These are phyloP conservation scores for Pezicula neosporulosa DNA, from an alignment of 2,329 filamentous ascomycete species.

Conservation along the genomic window DNA sequence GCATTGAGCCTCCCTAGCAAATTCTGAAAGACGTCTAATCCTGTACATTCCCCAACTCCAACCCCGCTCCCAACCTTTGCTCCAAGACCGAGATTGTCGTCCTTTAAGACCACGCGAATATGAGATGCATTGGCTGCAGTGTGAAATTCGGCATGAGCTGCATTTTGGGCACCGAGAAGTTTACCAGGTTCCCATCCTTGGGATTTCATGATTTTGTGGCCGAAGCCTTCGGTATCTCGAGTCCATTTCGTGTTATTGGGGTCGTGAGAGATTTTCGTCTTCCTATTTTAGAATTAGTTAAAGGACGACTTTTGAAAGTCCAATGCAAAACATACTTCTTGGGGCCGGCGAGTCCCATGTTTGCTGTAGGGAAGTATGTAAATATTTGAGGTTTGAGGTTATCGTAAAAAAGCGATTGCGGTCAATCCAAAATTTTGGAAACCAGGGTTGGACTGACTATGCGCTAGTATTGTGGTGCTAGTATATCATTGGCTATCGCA, in stretches of 20 bases:
- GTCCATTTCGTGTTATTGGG: conserved; percentile 97
- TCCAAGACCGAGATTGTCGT: conserved; percentile 87
- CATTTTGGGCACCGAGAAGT: conserved; percentile 74
- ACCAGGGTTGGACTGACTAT: conserved; percentile 1
- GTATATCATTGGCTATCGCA: conserved; percentile 12
- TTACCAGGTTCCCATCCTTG: conserved; percentile 91
- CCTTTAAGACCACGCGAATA: conserved; percentile 81
- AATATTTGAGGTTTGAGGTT: not conserved
- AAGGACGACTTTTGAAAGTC: conserved; percentile 24
- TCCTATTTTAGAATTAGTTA: conserved; percentile 42
- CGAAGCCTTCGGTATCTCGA: conserved; percentile 76
- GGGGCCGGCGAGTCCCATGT: conserved; percentile 66
- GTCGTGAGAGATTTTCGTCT: conserved; percentile 74
- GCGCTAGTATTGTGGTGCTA: conserved; percentile 5
- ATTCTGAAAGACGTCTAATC: conserved; percentile 81
- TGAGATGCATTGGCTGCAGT: conserved; percentile 80
- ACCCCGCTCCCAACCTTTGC: conserved; percentile 70
- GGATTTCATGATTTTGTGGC: conserved; percentile 81
- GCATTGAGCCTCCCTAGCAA: conserved; percentile 87
- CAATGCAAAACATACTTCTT: conserved; percentile 51
- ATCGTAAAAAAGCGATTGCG: conserved; percentile 13
- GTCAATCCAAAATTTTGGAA: conserved; percentile 15
- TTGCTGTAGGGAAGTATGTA: conserved; percentile 2
- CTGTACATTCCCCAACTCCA: conserved; percentile 70
- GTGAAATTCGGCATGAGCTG: conserved; percentile 71